phyloP scores from a whole-genome alignment of 75 land plant genomes.

The Gnetum montanum region DNA sequence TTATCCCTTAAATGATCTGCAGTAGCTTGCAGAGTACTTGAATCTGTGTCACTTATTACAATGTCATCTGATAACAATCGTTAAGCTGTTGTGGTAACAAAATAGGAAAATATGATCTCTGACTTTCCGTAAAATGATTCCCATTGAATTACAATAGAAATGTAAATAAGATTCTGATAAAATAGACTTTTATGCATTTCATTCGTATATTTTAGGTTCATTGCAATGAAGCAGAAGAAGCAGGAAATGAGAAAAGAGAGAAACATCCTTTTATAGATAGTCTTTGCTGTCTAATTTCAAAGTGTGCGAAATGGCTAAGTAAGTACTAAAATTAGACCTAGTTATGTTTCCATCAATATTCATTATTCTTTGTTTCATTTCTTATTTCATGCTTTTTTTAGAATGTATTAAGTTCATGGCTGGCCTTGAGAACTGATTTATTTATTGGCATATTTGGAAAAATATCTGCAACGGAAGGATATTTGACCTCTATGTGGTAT shows the following conservation, averaged over 20 bases:
- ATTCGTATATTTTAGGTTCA: conserved; percentile 9
- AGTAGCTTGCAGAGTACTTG: no score
- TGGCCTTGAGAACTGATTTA: background rate
- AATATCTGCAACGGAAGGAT: background rate
- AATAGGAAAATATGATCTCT: no score
- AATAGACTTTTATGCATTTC: no score
- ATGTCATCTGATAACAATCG: no score
- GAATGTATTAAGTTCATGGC: background rate
- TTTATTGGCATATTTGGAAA: background rate
- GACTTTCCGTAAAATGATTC: no score
- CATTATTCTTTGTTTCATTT: background rate
- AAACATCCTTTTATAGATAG: background rate
- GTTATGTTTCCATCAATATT: background rate
- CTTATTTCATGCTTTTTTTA: background rate
- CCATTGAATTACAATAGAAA: no score
- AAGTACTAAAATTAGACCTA: background rate
- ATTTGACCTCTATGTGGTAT: background rate
- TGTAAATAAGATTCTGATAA: no score
- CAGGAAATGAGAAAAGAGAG: conserved; percentile 1
- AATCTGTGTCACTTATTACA: no score
- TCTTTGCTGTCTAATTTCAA: conserved; percentile 3
- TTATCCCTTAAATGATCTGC: no score
- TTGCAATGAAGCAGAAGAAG: background rate
- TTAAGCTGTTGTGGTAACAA: no score
- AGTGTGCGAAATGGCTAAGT: conserved; percentile 1